Percentiles rank a stretch among this genome's conserved stretches.
phyloP scores from a whole-genome alignment of 352 stramenopile genomes.

The Blastocystis hominis region DNA sequence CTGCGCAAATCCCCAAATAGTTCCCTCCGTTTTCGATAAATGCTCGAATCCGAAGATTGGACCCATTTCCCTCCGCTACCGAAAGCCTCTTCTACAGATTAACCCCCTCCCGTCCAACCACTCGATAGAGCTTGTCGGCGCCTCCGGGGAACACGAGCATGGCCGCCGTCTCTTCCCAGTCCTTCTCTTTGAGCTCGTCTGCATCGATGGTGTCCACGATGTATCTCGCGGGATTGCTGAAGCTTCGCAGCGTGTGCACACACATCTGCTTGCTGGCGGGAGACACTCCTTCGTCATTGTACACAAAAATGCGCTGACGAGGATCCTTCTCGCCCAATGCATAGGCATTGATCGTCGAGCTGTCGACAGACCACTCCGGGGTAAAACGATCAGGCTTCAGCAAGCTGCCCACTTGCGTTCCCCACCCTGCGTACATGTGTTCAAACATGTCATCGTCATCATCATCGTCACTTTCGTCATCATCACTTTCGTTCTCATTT shows the following conservation, averaged over 20 bases:
- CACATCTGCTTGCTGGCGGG: conserved; percentile 37
- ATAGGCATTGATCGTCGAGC: conserved; percentile 24
- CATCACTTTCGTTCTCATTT: not conserved
- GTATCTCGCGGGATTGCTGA: conserved; percentile 42
- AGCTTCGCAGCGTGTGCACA: conserved; percentile 46
- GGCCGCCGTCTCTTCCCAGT: conserved; percentile 47
- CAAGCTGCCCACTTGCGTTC: not conserved
- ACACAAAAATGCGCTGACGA: conserved; percentile 53
- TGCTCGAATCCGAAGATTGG: conserved; percentile 25
- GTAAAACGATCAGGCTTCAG: conserved; percentile 45
- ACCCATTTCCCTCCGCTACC: not conserved
- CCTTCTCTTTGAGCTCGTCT: conserved; percentile 50
- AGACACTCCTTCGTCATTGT: conserved; percentile 50
- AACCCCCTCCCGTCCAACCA: not conserved
- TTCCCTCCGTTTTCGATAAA: conserved; percentile 56
- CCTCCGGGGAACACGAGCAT: conserved; percentile 53
- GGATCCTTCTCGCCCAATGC: conserved; percentile 56
- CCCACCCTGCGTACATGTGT: conserved; percentile 51
- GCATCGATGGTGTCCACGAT: conserved; percentile 56
- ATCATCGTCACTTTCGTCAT: not conserved
- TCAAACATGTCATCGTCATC: conserved; percentile 43
- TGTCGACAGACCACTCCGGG: conserved; percentile 31
- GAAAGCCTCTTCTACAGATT: conserved; percentile 14
- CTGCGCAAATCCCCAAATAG: conserved; percentile 52
- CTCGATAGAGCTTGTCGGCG: conserved; percentile 24